Evolutionary conservation across 2,329 filamentous ascomycete species (phyloP).

Genomic region (Aspergillus luchuensis): DNA sequence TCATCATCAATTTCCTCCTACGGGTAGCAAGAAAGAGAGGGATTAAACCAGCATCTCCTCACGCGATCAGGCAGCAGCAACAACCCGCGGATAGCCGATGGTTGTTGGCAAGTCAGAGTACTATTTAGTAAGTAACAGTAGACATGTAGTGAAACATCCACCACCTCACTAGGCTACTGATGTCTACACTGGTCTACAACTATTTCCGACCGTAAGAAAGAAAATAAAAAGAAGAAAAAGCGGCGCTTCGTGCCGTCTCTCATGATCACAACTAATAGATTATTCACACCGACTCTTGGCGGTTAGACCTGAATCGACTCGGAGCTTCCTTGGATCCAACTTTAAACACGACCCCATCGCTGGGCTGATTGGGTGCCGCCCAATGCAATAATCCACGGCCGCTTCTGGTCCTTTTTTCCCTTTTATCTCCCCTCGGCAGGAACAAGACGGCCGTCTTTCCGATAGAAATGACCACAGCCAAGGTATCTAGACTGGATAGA

Average conservation of each 20-base stretch:
- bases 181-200: too few species aligned
- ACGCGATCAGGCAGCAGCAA: slow-evolving; percentile 4
- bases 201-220: not conserved
- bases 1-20: too few species aligned
- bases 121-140: not conserved
- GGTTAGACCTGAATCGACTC: not conserved
- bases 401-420: too few species aligned
- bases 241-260: too few species aligned
- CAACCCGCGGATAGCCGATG: not conserved
- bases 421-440: not conserved
- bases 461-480: not conserved
- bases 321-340: slow-evolving; percentile 1
- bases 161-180: too few species aligned
- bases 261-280: too few species aligned
- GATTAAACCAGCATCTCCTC: not conserved
- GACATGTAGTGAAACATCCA: too few species aligned
- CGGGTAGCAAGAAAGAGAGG: too few species aligned
- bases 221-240: not conserved
- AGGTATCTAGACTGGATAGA: not conserved
- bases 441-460: not conserved
- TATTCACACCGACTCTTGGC: slow-evolving; percentile 8
- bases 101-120: not conserved
- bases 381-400: not conserved
- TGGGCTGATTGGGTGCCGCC: slow-evolving; percentile 3
- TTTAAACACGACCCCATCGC: not conserved